phyloP scores from a whole-genome alignment of 2,329 filamentous ascomycete species.

The Alternaria sp. region DNA sequence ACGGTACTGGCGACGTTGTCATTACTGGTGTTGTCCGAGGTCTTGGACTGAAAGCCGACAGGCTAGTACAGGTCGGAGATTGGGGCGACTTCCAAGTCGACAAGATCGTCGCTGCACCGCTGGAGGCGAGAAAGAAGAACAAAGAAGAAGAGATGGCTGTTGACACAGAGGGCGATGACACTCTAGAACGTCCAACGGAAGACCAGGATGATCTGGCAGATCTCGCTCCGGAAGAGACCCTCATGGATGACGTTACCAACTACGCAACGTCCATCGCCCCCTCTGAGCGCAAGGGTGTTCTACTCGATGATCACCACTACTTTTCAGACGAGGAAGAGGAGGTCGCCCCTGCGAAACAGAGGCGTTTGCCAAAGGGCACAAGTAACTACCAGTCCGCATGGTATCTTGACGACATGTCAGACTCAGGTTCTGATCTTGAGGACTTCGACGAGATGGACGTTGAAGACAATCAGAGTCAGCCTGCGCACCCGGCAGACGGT shows the following conservation, averaged over 20 bases:
- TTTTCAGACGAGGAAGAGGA: conserved; percentile 86
- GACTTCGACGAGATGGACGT: conserved; percentile 66
- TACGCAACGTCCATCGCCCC: conserved; percentile 56
- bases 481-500: conserved; percentile 80
- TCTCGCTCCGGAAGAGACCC: conserved; percentile 84
- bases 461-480: conserved; percentile 61
- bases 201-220: conserved; percentile 85
- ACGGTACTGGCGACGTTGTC: conserved; percentile 67
- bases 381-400: conserved; percentile 95
- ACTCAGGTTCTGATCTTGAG: conserved; percentile 83
- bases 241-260: conserved; percentile 75
- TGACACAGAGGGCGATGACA: conserved; percentile 64
- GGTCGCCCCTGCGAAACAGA: conserved; percentile 68
- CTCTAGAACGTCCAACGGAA: conserved; percentile 76
- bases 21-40: conserved; percentile 88
- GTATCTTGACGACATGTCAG: conserved; percentile 85
- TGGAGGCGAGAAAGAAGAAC: conserved; percentile 65
- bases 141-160: conserved; percentile 74
- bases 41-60: conserved; percentile 85
- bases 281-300: conserved; percentile 76
- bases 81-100: conserved; percentile 95
- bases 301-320: conserved; percentile 97
- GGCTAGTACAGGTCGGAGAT: conserved; percentile 88
- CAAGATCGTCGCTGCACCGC: conserved; percentile 81
- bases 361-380: conserved; percentile 85